These are phyloP conservation scores for Populus hybrid DNA, from an alignment of 441 rosid genomes.

Conservation along the genomic window DNA sequence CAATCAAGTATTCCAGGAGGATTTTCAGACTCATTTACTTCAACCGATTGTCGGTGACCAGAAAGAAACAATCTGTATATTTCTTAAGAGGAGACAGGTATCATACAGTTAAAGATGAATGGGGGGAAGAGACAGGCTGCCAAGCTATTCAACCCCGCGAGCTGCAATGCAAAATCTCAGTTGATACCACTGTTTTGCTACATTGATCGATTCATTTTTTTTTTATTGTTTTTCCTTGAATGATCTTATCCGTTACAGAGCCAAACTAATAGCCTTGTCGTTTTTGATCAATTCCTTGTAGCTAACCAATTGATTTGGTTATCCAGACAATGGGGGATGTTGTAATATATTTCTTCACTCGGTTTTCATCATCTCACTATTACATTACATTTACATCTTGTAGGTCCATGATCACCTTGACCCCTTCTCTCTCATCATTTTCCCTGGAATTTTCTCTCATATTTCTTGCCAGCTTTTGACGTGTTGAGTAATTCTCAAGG, in stretches of 20 bases:
- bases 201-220: constrained; percentile 8
- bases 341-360: not conserved
- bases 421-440: not conserved
- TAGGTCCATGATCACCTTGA: too few species aligned
- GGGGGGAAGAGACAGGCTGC: not conserved
- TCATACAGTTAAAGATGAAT: not conserved
- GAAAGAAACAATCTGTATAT: not conserved
- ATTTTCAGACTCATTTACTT: constrained; percentile 21
- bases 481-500: not conserved
- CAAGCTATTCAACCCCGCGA: not conserved
- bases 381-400: not conserved
- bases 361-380: not conserved
- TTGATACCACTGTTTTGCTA: not conserved
- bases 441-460: not conserved
- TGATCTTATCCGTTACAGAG: not conserved
- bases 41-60: constrained; percentile 18
- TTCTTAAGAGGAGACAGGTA: not conserved
- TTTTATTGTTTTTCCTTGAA: not conserved
- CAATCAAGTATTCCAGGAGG: constrained; percentile 25
- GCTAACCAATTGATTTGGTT: constrained; percentile 3
- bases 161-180: not conserved
- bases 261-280: not conserved
- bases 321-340: not conserved
- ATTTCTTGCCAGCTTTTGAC: not conserved
- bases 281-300: constrained; percentile 7